Base-by-base conservation (phyloP, 495 filamentous ascomycete genomes). In the Penicillium cosmopolitanum region DNA sequence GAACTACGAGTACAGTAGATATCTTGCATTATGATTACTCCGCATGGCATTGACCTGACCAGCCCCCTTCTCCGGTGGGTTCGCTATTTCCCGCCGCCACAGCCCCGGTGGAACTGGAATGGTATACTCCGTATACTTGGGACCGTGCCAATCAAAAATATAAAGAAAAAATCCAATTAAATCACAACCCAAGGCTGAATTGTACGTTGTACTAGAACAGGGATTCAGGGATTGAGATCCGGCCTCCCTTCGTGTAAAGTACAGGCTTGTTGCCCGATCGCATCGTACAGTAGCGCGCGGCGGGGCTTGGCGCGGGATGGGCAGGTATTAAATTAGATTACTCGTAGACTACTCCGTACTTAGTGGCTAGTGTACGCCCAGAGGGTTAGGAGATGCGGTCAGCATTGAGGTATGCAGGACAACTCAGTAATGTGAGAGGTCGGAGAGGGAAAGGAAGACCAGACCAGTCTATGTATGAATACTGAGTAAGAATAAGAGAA, bases 211-310 rank as follows among this genome's bases (percentile, higher is more conserved):
- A 21, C 43, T 16, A 10, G 9, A 5, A 9, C 46, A 28, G 21
- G 23, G 23, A 48, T 48, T 10, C n/a, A 48, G 46, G 44, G 46
- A 58, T 55, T 50, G 38, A 48, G 51, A 58, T 61, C 35, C 42
- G 19, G 18, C 16, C 12, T 28, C 12, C 46, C 16, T 28, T 25
- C 46, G 11, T 23, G 9, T 19, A 5, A 31, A 12, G 46, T 48
- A 28, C 46, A 15, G 53, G 48, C 33, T 5, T 50, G 55, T 55
- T 52, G 55, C 46, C 59, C 51, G 58, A 62, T 64, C 57, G 57
- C 50, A 51, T 63, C 28, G 36, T 58, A 58, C 61, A 62, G 43
- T 56, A 50, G 54, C 42, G 60, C 16, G 43, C 43, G 3, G 23
- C 9, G 2, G 18, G 8, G 7, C 46, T 48, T 48, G 46, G 46